Base-by-base conservation (phyloP, 495 filamentous ascomycete genomes). In the Trichocladium antarcticum region DNA sequence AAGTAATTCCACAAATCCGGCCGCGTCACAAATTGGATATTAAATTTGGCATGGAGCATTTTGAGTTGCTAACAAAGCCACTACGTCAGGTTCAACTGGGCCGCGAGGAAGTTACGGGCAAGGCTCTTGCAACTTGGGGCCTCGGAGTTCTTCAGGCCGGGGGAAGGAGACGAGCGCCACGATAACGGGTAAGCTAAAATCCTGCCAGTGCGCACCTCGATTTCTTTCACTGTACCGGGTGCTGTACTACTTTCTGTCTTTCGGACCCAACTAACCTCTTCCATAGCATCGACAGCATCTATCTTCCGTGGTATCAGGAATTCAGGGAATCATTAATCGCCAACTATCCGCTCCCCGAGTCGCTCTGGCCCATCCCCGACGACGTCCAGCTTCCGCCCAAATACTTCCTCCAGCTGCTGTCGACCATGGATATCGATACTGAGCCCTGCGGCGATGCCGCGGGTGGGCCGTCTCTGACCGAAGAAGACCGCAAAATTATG, bases 161-260 rank as follows among this genome's bases (percentile, higher is more conserved):
- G 85, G 2, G 92, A 97, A 62, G 87, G 81, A 34, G 93, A 99
- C 62, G 88, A 95, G 52, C 85, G 89, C 57, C 85, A 95, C 75
- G 76, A 82, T 32, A 88, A 96, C 73, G 92, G 92, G 85, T 93
- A 63, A 60, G 79, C 45, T 9, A 10, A 12, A 10, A 14, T 28
- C 29, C 17, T n/a, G n/a, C n/a, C 19, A 29, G 14, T 37, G 12
- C 6, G 1, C 21, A 19, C 2, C n/a, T n/a, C 21, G 1, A 2
- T 27, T 41, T 5, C 21, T 15, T n/a, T n/a, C n/a, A n/a, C n/a
- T n/a, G n/a, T n/a, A n/a, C n/a, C n/a, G n/a, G n/a, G n/a, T n/a
- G n/a, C n/a, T n/a, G n/a, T n/a, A n/a, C n/a, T n/a, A n/a, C n/a
- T n/a, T n/a, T n/a, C n/a, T n/a, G 3, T 11, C 5, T 3, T 4